A percentile compares a stretch with the other conserved stretches of the same genome.
Evolutionary conservation across 148 eudicot genomes (phyloP).

Genomic region (Diospyros kaki): DNA sequence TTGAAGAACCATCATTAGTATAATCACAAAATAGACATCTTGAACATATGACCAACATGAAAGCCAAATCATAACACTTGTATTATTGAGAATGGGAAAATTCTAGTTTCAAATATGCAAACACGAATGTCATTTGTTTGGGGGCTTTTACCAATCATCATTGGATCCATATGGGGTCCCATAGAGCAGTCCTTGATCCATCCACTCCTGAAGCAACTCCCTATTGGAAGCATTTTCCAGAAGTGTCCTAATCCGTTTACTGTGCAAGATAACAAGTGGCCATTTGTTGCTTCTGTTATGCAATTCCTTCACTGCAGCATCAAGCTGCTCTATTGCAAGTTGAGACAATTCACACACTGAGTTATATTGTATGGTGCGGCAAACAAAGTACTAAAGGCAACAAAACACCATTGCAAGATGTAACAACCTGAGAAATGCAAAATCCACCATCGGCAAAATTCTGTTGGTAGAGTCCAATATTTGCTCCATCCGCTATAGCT

Average conservation of each 20-base stretch:
- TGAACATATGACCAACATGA: neutral
- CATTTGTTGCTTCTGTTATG: slow-evolving; percentile 57
- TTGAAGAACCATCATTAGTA: slow-evolving; percentile 4
- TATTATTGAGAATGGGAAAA: neutral
- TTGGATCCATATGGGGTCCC: slow-evolving; percentile 92
- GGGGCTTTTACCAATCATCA: slow-evolving; percentile 75
- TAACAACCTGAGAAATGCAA: slow-evolving; percentile 71
- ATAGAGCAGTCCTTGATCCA: slow-evolving; percentile 53
- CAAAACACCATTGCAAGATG: slow-evolving; percentile 11
- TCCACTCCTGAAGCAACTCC: slow-evolving; percentile 66
- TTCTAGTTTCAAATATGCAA: neutral
- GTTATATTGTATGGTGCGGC: neutral
- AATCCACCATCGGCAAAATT: slow-evolving; percentile 91
- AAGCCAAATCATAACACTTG: neutral
- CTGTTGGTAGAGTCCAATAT: slow-evolving; percentile 80
- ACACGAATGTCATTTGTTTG: neutral
- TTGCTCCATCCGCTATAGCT: slow-evolving; percentile 88
- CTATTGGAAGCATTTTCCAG: slow-evolving; percentile 47
- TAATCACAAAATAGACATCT: neutral
- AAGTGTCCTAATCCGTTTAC: slow-evolving; percentile 60
- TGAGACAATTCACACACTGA: slow-evolving; percentile 14
- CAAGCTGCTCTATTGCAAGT: slow-evolving; percentile 80
- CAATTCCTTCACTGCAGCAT: slow-evolving; percentile 64
- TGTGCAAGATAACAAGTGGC: slow-evolving; percentile 89
- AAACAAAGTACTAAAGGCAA: neutral